Evolutionary conservation across 306 rosid genomes (phyloP).

Genomic region (Dalbergia cultrata): DNA sequence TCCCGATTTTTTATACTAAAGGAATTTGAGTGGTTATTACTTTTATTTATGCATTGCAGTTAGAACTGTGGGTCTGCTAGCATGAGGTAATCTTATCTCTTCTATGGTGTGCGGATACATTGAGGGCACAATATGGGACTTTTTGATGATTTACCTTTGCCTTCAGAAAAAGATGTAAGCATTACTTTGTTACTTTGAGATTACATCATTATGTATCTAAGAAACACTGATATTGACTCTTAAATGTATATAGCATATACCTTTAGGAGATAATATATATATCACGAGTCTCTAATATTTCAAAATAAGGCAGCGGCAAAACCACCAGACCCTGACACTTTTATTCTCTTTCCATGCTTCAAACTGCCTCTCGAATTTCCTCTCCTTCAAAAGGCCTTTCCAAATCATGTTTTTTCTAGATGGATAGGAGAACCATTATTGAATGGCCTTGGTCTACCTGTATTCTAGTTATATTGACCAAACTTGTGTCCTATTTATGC

Average conservation of each 20-base stretch:
- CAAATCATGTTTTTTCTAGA: not conserved
- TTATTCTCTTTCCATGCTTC: constrained; percentile 15
- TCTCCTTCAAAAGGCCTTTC: not conserved
- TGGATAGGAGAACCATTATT: not conserved
- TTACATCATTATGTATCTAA: not conserved
- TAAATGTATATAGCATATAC: not conserved
- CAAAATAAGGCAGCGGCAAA: constrained; percentile 1
- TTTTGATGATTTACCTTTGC: constrained; percentile 90
- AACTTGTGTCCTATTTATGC: not conserved
- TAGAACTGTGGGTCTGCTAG: constrained; percentile 45
- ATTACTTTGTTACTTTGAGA: constrained; percentile 20
- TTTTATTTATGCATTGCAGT: constrained; percentile 47
- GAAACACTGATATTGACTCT: not conserved
- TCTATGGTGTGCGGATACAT: constrained; percentile 50
- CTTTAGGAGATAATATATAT: not conserved
- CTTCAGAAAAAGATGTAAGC: constrained; percentile 84
- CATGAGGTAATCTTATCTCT: constrained; percentile 51
- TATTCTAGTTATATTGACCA: not conserved
- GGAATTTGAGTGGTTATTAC: not conserved
- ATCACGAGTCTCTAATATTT: not conserved
- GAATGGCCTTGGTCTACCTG: not conserved
- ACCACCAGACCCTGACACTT: constrained; percentile 2
- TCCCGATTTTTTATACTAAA: constrained; percentile 13
- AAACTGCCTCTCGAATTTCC: not conserved
- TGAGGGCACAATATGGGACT: constrained; percentile 75